Evolutionary conservation across 2,329 filamentous ascomycete genomes (phyloP).

Genomic region (Pseudogymnoascus sp.): DNA sequence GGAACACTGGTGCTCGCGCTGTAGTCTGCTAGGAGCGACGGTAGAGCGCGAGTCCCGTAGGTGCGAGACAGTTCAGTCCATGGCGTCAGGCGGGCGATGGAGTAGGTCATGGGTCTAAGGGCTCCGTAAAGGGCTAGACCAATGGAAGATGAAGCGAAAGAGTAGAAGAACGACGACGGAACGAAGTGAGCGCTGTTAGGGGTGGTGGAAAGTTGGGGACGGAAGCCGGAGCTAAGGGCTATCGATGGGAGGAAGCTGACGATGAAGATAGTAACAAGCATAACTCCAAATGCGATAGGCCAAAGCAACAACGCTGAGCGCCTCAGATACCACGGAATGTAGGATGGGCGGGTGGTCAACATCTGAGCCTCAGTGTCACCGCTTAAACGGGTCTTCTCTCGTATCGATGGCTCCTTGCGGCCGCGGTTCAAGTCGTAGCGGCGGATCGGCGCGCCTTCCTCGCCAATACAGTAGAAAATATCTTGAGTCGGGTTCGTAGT

Average conservation of each 20-base stretch:
- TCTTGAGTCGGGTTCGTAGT: slow-evolving; percentile 54
- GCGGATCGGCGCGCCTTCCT: slow-evolving; percentile 45
- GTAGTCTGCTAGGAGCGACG: slow-evolving; percentile 64
- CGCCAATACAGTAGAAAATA: slow-evolving; percentile 75
- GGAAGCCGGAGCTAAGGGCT: slow-evolving; percentile 62
- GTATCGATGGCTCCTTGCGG: slow-evolving; percentile 37
- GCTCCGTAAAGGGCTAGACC: slow-evolving; percentile 60
- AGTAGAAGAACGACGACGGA: slow-evolving; percentile 80
- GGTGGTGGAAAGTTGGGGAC: slow-evolving; percentile 56
- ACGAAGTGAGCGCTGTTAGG: slow-evolving; percentile 65
- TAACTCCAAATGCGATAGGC: slow-evolving; percentile 49
- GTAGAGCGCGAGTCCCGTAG: slow-evolving; percentile 54
- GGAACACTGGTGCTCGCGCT: slow-evolving; percentile 34
- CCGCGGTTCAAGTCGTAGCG: slow-evolving; percentile 44
- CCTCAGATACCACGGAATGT: slow-evolving; percentile 71
- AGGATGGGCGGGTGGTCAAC: slow-evolving; percentile 26
- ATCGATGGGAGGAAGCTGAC: slow-evolving; percentile 70
- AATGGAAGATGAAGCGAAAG: slow-evolving; percentile 62
- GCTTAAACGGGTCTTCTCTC: slow-evolving; percentile 4
- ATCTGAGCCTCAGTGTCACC: slow-evolving; percentile 5
- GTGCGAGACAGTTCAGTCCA: slow-evolving; percentile 56
- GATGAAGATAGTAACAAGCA: slow-evolving; percentile 65
- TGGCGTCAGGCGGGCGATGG: slow-evolving; percentile 59
- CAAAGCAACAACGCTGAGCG: slow-evolving; percentile 59
- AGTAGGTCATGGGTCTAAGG: slow-evolving; percentile 60